Percentiles rank a stretch among this genome's conserved stretches.
These are phyloP conservation scores for Dimocarpus longan DNA, from an alignment of 345 rosid genomes.

Conservation along the genomic window DNA sequence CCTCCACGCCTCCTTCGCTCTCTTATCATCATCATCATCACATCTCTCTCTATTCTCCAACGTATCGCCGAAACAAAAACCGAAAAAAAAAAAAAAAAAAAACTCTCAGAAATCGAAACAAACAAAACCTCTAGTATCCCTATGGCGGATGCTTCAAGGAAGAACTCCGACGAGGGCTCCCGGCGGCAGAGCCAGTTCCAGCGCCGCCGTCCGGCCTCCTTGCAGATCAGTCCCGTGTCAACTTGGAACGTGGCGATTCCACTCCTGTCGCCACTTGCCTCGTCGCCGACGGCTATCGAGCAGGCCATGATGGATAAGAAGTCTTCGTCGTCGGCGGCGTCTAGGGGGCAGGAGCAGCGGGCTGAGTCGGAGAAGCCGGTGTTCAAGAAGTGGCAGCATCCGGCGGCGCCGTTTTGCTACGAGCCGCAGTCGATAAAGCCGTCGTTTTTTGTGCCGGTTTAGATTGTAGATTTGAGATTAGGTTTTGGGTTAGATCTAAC, in stretches of 20 bases:
- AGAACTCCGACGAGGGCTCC: constrained; percentile 17
- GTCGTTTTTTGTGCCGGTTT: constrained; percentile 61
- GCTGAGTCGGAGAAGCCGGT: constrained; percentile 45
- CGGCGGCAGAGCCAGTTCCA: constrained; percentile 66
- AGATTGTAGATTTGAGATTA: constrained; percentile 8
- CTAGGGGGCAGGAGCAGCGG: constrained; percentile 28
- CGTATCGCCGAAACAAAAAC: neutral
- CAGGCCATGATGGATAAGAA: constrained; percentile 31
- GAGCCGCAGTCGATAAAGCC: constrained; percentile 50
- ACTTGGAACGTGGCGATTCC: constrained; percentile 90
- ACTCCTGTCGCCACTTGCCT: constrained; percentile 73
- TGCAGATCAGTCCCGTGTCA: constrained; percentile 54
- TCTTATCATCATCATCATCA: neutral
- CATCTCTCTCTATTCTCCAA: neutral
- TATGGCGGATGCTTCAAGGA: constrained; percentile 39
- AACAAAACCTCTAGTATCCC: too few species aligned
- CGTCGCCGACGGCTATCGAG: constrained; percentile 50
- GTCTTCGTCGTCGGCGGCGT: constrained; percentile 29
- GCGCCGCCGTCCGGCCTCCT: constrained; percentile 72
- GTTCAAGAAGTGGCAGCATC: constrained; percentile 91
- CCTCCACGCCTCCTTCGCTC: neutral
- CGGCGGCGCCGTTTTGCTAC: constrained; percentile 78
- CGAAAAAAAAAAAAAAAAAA: too few species aligned
- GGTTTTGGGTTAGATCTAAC: constrained; percentile 26
- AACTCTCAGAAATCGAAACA: neutral